These are phyloP conservation scores for Vanrija pseudolonga DNA, from an alignment of 1,284 basidiomycete species.

Conservation along the genomic window DNA sequence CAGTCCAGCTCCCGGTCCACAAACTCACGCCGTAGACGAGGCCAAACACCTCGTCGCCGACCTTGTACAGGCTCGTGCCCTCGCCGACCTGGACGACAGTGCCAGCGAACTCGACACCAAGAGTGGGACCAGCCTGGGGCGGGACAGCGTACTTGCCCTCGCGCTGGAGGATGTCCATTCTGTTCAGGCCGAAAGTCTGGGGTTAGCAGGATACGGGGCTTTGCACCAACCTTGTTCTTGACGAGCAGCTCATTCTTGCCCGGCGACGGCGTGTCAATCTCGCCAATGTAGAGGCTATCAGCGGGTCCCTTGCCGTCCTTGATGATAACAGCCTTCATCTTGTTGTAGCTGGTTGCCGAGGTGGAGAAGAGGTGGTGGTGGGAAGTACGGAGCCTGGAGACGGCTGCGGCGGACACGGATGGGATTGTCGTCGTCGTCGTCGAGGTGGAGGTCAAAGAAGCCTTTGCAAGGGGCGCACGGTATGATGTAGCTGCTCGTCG, in stretches of 20 bases:
- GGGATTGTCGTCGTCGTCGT: too few species aligned
- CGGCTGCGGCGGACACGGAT: too few species aligned
- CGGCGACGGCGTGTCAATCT: conserved; percentile 55
- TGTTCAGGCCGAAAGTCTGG: conserved; percentile 73
- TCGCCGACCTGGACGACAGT: conserved; percentile 60
- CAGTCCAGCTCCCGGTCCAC: not conserved
- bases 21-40: conserved; percentile 62
- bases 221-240: conserved; percentile 54
- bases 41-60: conserved; percentile 83
- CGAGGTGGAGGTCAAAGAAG: too few species aligned
- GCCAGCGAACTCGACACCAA: conserved; percentile 91
- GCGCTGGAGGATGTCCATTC: conserved; percentile 75
- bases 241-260: conserved; percentile 68
- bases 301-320: conserved; percentile 73
- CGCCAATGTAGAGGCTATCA: conserved; percentile 74
- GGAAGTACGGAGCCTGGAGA: too few species aligned
- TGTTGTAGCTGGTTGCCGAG: conserved; percentile 8
- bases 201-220: conserved; percentile 1
- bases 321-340: conserved; percentile 79
- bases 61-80: conserved; percentile 58
- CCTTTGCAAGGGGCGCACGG: too few species aligned
- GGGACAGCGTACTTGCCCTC: conserved; percentile 76
- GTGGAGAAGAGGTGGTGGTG: not conserved
- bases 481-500: too few species aligned
- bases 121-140: conserved; percentile 62